These are phyloP conservation scores for Ophiostoma sp. DNA, from an alignment of 2,329 filamentous ascomycete genomes.

Conservation along the genomic window DNA sequence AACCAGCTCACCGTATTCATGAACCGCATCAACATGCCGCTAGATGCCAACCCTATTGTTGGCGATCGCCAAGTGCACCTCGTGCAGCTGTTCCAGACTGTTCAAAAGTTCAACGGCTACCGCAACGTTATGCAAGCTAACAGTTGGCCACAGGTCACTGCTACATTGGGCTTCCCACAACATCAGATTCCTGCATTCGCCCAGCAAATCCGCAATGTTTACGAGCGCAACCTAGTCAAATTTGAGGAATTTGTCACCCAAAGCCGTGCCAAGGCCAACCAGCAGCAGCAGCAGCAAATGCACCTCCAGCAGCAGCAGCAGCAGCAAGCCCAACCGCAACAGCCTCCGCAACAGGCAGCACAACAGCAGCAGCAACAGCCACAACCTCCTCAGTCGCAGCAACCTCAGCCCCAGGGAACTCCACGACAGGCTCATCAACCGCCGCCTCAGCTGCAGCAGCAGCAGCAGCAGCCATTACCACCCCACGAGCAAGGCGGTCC, in stretches of 20 bases:
- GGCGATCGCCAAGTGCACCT: constrained; percentile 69
- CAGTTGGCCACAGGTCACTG: constrained; percentile 68
- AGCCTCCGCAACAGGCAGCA: constrained; percentile 28
- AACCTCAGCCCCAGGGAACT: constrained; percentile 20
- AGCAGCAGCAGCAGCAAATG: constrained; percentile 37
- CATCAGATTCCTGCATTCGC: constrained; percentile 61
- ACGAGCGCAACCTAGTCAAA: constrained; percentile 66
- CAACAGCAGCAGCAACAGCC: constrained; percentile 38
- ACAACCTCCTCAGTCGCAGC: constrained; percentile 31
- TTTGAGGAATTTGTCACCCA: constrained; percentile 69
- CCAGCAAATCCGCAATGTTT: constrained; percentile 64
- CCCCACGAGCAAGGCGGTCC: constrained; percentile 15
- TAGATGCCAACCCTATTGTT: constrained; percentile 70
- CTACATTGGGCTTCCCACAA: constrained; percentile 55
- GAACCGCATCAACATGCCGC: constrained; percentile 62
- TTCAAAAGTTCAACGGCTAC: constrained; percentile 72
- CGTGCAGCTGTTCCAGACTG: constrained; percentile 69
- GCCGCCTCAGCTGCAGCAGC: constrained; percentile 15
- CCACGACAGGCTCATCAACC: constrained; percentile 20
- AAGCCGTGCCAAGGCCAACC: constrained; percentile 48
- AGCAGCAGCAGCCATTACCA: constrained; percentile 9
- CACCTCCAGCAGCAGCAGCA: constrained; percentile 36
- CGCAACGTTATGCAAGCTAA: constrained; percentile 64
- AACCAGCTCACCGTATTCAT: constrained; percentile 74
- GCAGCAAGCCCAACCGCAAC: constrained; percentile 35